phyloP scores from a whole-genome alignment of 2,329 filamentous ascomycete genomes.

The Emmonsia crescens region DNA sequence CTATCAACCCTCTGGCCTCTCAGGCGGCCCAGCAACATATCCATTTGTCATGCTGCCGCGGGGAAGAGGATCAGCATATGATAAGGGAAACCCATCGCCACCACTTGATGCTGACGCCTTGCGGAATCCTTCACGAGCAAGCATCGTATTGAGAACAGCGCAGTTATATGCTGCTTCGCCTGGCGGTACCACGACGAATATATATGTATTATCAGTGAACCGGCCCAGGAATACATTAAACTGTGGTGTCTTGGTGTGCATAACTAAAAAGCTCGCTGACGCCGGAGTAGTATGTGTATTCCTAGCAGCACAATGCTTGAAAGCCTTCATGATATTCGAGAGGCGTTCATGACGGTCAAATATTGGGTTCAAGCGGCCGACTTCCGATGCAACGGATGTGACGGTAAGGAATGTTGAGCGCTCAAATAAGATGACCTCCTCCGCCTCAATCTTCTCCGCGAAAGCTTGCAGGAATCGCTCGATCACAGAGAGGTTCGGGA shows the following conservation, averaged over 20 bases:
- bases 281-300: conserved; percentile 36
- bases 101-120: conserved; percentile 42
- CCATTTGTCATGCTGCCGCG: conserved; percentile 1
- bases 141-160: conserved; percentile 78
- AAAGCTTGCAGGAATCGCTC: conserved; percentile 75
- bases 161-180: conserved; percentile 87
- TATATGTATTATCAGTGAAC: conserved; percentile 95
- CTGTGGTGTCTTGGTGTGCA: conserved; percentile 41
- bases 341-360: conserved; percentile 90
- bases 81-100: conserved; percentile 33
- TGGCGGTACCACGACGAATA: conserved; percentile 82
- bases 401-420: conserved; percentile 92
- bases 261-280: conserved; percentile 34
- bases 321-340: conserved; percentile 95
- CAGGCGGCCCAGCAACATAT: not conserved
- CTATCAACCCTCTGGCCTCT: not conserved
- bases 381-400: conserved; percentile 72
- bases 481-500: conserved; percentile 84
- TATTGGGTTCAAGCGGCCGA: conserved; percentile 71
- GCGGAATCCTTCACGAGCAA: conserved; percentile 73
- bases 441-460: conserved; percentile 75
- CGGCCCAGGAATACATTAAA: conserved; percentile 94
- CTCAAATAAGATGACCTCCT: conserved; percentile 91
- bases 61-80: conserved; percentile 19
- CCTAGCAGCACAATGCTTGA: conserved; percentile 63